phyloP scores from a whole-genome alignment of 768 basidiomycete species.

The Naganishia vaughanmartiniae region DNA sequence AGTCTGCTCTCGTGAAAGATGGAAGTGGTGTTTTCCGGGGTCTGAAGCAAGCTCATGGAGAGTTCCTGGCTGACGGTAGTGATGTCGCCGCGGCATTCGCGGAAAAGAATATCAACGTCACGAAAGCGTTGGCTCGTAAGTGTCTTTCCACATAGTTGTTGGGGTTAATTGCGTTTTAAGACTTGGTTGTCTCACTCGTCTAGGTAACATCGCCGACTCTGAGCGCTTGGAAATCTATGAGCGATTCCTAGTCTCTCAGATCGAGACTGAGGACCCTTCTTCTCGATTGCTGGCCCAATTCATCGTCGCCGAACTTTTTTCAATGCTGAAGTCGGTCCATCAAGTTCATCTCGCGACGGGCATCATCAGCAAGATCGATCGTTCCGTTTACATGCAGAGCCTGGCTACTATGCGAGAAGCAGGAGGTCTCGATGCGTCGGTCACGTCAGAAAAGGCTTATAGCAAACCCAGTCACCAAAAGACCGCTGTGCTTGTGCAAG shows the following conservation, averaged over 20 bases:
- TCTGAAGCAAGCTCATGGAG: slow-evolving; percentile 8
- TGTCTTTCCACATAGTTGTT: slow-evolving; percentile 19
- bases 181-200: neutral
- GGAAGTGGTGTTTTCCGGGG: neutral
- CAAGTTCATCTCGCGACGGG: slow-evolving; percentile 60
- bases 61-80: slow-evolving; percentile 2
- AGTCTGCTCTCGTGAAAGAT: neutral
- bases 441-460: slow-evolving; percentile 23
- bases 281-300: slow-evolving; percentile 63
- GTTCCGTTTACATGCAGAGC: slow-evolving; percentile 22
- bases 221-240: slow-evolving; percentile 56
- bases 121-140: slow-evolving; percentile 67
- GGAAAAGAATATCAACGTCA: slow-evolving; percentile 51
- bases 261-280: slow-evolving; percentile 59
- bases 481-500: slow-evolving; percentile 22
- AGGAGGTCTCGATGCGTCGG: neutral
- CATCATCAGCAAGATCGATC: slow-evolving; percentile 32
- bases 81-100: slow-evolving; percentile 13
- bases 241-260: slow-evolving; percentile 58
- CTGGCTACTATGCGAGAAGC: slow-evolving; percentile 6
- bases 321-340: slow-evolving; percentile 60
- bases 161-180: neutral
- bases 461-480: slow-evolving; percentile 29
- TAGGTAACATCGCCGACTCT: slow-evolving; percentile 67
- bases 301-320: slow-evolving; percentile 63